Base-by-base conservation (phyloP, 2,329 filamentous ascomycete species). In the Epichloe amarillans region DNA sequence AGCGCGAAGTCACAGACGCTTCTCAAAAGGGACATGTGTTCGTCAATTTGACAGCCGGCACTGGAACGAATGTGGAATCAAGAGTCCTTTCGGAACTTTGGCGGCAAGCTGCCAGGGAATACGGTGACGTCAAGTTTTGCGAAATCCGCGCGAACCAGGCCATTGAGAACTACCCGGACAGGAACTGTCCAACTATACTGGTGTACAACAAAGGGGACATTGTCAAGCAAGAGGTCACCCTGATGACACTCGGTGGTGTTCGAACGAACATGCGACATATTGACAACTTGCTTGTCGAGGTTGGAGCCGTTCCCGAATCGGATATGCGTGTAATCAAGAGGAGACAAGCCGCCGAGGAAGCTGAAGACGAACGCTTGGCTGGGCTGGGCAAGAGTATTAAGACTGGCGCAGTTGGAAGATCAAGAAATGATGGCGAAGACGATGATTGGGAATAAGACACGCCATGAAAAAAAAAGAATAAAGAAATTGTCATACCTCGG, bases 101-200 rank as follows among this genome's bases (percentile, higher is more conserved):
- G 90, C 76, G 84, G 37, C 82, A 89, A 61, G 77, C 93, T 40
- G 91, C 93, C 1, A 71, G 69, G 53, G 88, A 91, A 61, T 98
- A 89, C 62, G 88, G 89, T 19, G 91, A 98, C 57, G 74, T 98
- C 66, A 98, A 98, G 70, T 98, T 98, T 69, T 97, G 91, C 66
- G 88, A 97, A 70, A 97, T 98, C 58, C 80, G 84, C 58, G 93
- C 84, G 6, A 83, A 88, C 62, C 81, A 96, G 70, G 95, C 93
- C 52, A 96, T 98, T 59, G 93, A 97, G 66, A 88, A 88, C 40
- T 98, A 98, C 66, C 93, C 93, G 2, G 93, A 97, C 61, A 78
- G 79, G 52, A 98, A 98, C 66, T 95, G 89, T 52, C 93, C 93
- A 2, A 98, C 93, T 0, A 88, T 98, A 37, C 64, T 98, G 55